phyloP scores from a whole-genome alignment of 2,329 filamentous ascomycete species.

The Xylariaceae sp. region DNA sequence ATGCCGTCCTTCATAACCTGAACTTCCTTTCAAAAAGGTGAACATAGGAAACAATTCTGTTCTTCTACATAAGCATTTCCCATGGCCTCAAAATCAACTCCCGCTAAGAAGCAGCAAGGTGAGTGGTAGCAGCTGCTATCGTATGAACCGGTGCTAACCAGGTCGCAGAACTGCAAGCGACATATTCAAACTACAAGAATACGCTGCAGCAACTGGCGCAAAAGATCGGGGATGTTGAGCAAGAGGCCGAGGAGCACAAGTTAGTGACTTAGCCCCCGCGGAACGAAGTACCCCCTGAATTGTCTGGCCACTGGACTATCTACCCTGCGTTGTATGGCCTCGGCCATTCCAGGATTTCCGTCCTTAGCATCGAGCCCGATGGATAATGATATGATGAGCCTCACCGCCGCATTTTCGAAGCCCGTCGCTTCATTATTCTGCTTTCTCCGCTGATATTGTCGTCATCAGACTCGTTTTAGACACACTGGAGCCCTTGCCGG shows the following conservation, averaged over 20 bases:
- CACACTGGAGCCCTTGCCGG: conserved; percentile 75
- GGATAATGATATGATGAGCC: conserved; percentile 25
- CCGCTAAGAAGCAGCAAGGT: conserved; percentile 74
- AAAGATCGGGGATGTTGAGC: conserved; percentile 96
- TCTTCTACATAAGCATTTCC: background rate
- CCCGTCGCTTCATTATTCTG: conserved; percentile 37
- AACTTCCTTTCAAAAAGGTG: background rate
- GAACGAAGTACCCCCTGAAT: conserved; percentile 16
- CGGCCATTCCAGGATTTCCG: conserved; percentile 20
- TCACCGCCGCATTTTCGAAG: conserved; percentile 29
- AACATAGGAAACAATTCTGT: background rate
- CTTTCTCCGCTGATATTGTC: conserved; percentile 26
- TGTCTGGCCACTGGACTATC: conserved; percentile 1
- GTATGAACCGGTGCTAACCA: conserved; percentile 21
- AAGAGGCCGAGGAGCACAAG: conserved; percentile 98
- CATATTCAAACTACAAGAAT: conserved; percentile 74
- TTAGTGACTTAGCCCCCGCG: conserved; percentile 44
- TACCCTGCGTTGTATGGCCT: conserved; percentile 14
- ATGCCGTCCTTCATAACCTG: conserved; percentile 6
- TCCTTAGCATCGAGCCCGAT: conserved; percentile 22
- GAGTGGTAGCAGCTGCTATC: conserved; percentile 8
- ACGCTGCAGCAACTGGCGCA: conserved; percentile 86
- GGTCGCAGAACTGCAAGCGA: conserved; percentile 66
- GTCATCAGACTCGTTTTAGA: conserved; percentile 79
- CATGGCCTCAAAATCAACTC: conserved; percentile 50